These are phyloP conservation scores for Ambrosiella beaveri DNA, from an alignment of 2,329 filamentous ascomycete genomes.

Conservation along the genomic window DNA sequence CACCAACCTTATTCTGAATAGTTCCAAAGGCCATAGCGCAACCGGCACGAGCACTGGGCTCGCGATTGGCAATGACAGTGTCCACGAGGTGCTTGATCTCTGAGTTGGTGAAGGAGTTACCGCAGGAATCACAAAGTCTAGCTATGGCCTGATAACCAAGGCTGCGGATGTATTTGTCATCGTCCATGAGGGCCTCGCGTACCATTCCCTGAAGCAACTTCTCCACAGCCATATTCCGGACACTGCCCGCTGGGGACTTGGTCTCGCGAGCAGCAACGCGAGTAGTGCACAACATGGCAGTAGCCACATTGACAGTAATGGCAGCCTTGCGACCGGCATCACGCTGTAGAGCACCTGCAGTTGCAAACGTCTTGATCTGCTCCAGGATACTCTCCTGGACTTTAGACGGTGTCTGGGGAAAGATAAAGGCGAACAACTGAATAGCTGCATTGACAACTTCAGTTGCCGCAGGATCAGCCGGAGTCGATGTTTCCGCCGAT, in stretches of 20 bases:
- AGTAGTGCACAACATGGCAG: conserved; percentile 62
- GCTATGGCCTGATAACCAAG: conserved; percentile 76
- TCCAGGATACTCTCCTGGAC: conserved; percentile 94
- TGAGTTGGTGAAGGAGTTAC: conserved; percentile 71
- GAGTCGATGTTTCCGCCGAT: conserved; percentile 17
- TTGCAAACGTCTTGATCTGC: conserved; percentile 79
- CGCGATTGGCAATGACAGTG: conserved; percentile 82
- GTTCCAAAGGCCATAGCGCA: conserved; percentile 86
- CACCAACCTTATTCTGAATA: conserved; percentile 88
- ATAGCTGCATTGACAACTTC: conserved; percentile 93
- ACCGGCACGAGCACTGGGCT: conserved; percentile 81
- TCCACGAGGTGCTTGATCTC: conserved; percentile 88
- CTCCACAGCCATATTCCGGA: conserved; percentile 61
- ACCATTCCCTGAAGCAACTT: conserved; percentile 65
- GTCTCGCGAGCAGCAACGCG: conserved; percentile 76
- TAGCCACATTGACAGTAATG: conserved; percentile 76
- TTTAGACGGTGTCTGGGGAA: conserved; percentile 75
- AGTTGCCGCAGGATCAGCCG: conserved; percentile 64
- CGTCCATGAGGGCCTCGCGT: conserved; percentile 57
- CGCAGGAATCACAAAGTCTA: conserved; percentile 65
- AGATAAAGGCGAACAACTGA: conserved; percentile 75
- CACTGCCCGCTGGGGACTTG: conserved; percentile 50
- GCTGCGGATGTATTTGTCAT: conserved; percentile 71
- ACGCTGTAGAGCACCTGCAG: conserved; percentile 59
- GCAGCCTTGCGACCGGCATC: conserved; percentile 80